Conservation (phyloP, 129 eudicot species). For the Apium graveolens region DNA sequence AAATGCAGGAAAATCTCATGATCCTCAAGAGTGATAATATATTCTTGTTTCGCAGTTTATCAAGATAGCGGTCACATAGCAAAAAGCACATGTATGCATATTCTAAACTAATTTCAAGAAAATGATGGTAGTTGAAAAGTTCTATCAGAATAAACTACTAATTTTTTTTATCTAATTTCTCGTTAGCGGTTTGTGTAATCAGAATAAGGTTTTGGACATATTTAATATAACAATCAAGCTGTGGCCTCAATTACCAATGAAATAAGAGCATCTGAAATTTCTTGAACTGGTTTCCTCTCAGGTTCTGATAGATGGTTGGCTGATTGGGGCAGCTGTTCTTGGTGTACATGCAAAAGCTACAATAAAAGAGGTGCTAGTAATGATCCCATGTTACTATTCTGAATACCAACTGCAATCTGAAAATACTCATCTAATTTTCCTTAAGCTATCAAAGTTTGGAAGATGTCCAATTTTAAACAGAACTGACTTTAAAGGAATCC, state of each 20-base stretch:
- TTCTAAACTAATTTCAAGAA: background rate
- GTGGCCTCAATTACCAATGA: background rate
- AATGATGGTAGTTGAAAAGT: background rate
- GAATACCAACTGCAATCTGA: background rate
- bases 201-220: background rate
- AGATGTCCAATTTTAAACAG: background rate
- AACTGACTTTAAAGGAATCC: background rate
- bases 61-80: background rate
- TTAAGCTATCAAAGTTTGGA: background rate
- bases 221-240: background rate
- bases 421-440: background rate
- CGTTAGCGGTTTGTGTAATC: background rate
- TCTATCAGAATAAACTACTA: background rate
- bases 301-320: constrained; percentile 79
- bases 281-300: constrained; percentile 21
- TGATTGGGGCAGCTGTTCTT: constrained; percentile 90
- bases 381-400: background rate
- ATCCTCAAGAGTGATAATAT: background rate
- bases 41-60: background rate
- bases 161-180: background rate
- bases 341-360: constrained; percentile 99
- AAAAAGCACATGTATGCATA: background rate
- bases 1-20: background rate
- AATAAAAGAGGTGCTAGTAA: constrained; percentile 70
- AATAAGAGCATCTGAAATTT: constrained; percentile 3